Conservation (phyloP, 2,329 filamentous ascomycete genomes). For the Fragosphaeria purpurea region DNA sequence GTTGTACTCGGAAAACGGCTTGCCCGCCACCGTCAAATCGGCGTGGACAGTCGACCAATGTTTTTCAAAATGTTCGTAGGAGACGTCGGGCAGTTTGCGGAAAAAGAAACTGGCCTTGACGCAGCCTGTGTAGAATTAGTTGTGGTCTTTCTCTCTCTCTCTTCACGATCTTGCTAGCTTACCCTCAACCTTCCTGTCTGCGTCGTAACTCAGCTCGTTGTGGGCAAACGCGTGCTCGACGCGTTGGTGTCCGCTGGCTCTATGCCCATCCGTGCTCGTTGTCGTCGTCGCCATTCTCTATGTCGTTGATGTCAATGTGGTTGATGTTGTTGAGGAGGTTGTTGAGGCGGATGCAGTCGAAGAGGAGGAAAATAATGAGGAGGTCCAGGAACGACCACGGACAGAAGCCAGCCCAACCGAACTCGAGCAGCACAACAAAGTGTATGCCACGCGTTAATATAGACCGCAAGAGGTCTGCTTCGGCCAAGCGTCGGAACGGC, state of each 20-base stretch:
- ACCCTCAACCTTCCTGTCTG: conserved; percentile 1
- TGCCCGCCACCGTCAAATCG: conserved; percentile 1
- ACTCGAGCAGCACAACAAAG: too few species aligned
- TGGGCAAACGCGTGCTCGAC: conserved; percentile 5
- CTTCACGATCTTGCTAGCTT: background rate
- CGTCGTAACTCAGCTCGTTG: conserved; percentile 1
- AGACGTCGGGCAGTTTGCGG: background rate
- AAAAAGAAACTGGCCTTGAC: conserved; percentile 6
- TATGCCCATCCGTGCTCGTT: too few species aligned
- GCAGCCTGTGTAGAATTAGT: background rate
- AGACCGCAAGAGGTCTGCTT: too few species aligned
- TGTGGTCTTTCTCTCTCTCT: background rate
- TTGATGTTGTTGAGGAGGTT: too few species aligned
- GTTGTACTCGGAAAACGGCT: conserved; percentile 1
- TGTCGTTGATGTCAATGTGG: too few species aligned
- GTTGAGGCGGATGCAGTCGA: too few species aligned
- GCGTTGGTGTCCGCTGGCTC: background rate
- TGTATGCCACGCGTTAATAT: too few species aligned
- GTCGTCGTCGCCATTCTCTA: too few species aligned
- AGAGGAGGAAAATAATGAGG: too few species aligned
- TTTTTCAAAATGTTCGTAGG: conserved; percentile 2
- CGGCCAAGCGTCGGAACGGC: too few species aligned
- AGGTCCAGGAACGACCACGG: too few species aligned
- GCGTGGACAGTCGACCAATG: conserved; percentile 3
- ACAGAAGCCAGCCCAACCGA: too few species aligned